phyloP scores from a whole-genome alignment of 371 early-diverging fungal species.

The Actinomortierella wolfii region DNA sequence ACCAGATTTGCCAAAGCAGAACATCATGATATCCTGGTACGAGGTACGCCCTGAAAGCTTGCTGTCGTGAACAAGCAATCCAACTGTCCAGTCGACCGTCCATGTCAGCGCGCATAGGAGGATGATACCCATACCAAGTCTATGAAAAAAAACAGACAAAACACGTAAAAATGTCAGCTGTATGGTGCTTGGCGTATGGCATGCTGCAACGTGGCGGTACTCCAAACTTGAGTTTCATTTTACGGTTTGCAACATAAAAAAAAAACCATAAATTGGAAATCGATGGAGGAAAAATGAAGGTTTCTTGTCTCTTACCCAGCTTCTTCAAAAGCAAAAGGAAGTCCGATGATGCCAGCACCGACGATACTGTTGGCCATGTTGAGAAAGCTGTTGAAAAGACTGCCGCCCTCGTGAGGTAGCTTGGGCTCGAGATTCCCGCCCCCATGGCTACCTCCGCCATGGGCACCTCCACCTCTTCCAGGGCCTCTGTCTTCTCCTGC shows the following conservation, averaged over 20 bases:
- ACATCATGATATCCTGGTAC: constrained; percentile 77
- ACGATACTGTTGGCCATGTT: constrained; percentile 82
- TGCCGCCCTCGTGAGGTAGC: constrained; percentile 31
- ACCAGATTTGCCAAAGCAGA: constrained; percentile 76
- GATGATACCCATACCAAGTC: constrained; percentile 67
- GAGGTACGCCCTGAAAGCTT: constrained; percentile 74
- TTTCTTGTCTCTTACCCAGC: constrained; percentile 30
- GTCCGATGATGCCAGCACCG: constrained; percentile 64
- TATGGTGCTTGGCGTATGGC: too few species aligned
- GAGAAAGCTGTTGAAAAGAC: constrained; percentile 54
- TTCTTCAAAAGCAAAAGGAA: constrained; percentile 50
- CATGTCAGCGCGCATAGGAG: constrained; percentile 66
- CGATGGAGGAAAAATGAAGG: too few species aligned
- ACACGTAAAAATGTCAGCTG: too few species aligned
- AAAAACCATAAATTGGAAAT: neutral
- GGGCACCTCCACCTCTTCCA: constrained; percentile 9
- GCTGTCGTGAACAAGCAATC: constrained; percentile 67
- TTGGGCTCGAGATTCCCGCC: constrained; percentile 6
- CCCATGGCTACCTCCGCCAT: neutral
- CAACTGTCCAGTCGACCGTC: constrained; percentile 80
- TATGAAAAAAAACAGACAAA: constrained; percentile 22
- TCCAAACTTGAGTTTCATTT: too few species aligned
- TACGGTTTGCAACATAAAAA: too few species aligned
- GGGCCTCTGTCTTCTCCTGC: constrained; percentile 20
- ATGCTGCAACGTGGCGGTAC: too few species aligned